phyloP scores from a whole-genome alignment of 2,329 filamentous ascomycete genomes.

The Ascochyta rabiei region DNA sequence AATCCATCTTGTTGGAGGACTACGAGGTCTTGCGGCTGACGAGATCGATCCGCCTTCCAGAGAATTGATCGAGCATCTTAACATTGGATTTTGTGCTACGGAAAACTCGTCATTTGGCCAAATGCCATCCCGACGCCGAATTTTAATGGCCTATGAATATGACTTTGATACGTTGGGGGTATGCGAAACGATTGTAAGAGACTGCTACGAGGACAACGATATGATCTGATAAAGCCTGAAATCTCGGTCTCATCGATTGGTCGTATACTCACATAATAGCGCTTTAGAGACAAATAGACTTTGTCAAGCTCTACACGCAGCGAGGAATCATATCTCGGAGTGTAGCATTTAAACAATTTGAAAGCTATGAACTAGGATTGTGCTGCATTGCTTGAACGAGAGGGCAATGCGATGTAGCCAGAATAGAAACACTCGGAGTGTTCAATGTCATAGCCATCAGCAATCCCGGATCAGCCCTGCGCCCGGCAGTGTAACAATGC shows the following conservation, averaged over 20 bases:
- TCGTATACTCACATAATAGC: too few relatives aligned
- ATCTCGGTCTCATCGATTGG: too few relatives aligned
- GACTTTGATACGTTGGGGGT: background rate
- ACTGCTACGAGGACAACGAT: background rate
- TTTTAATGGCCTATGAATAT: background rate
- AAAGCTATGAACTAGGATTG: too few relatives aligned
- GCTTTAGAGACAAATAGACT: too few relatives aligned
- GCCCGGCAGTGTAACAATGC: constrained; percentile 51
- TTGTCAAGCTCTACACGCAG: too few relatives aligned
- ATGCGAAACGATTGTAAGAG: background rate
- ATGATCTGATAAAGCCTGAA: too few relatives aligned
- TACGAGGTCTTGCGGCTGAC: too few relatives aligned
- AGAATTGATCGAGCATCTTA: background rate
- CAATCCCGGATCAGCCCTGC: constrained; percentile 50
- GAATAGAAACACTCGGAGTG: constrained; percentile 24
- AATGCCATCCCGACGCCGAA: background rate
- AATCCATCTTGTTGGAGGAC: too few relatives aligned
- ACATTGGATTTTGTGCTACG: background rate
- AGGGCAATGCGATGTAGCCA: too few relatives aligned
- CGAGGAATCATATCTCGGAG: too few relatives aligned
- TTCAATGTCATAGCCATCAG: constrained; percentile 52
- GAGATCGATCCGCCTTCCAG: too few relatives aligned
- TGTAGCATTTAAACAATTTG: too few relatives aligned
- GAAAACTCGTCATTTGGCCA: background rate
- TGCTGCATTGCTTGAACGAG: background rate